Percentiles rank a stretch among this genome's conserved stretches.
These are phyloP conservation scores for Kodamaea kaohsiungensis DNA, from an alignment of 805 yeast genomes.

Conservation along the genomic window DNA sequence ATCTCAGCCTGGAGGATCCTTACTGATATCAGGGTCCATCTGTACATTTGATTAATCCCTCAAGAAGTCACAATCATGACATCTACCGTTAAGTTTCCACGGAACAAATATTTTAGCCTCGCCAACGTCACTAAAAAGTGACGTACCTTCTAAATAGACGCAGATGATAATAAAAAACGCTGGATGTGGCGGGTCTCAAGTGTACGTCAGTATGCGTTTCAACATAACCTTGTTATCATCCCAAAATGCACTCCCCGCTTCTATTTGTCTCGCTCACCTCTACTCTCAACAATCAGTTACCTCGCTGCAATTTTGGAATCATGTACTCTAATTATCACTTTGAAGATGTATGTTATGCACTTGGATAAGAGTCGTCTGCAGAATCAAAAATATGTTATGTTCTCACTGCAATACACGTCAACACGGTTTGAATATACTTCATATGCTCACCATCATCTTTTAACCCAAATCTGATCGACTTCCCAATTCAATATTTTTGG, in stretches of 20 bases:
- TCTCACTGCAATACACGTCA: neutral
- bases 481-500: neutral
- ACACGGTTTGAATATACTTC: neutral
- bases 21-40: neutral
- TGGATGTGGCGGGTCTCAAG: neutral
- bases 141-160: neutral
- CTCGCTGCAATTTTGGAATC: neutral
- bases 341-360: neutral
- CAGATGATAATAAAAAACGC: neutral
- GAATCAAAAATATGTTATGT: neutral
- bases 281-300: neutral
- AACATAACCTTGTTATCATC: neutral
- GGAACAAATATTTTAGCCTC: neutral
- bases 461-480: neutral
- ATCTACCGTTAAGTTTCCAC: neutral
- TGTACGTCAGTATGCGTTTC: too few relatives aligned
- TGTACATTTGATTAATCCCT: neutral
- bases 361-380: neutral
- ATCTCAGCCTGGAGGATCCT: neutral
- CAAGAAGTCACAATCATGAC: neutral
- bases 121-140: neutral
- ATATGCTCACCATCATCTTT: neutral
- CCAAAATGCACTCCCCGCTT: neutral
- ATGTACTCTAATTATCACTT: neutral
- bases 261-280: neutral